Evolutionary conservation across 192 early-diverging fungal genomes (phyloP).

Genomic region (Funneliformis mosseae): DNA sequence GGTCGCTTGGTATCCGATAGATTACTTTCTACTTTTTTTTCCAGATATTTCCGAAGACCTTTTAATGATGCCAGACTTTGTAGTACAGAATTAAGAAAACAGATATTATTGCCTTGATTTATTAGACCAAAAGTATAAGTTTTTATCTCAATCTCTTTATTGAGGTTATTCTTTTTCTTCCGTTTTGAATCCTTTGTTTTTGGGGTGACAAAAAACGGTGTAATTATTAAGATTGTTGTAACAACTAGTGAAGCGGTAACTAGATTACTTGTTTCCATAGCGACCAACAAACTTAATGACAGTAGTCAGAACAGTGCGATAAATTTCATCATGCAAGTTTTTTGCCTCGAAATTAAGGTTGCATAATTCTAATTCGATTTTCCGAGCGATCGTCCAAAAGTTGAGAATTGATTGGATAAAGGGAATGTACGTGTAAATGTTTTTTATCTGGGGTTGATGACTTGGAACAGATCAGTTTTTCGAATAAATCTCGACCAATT

Average conservation of each 20-base stretch:
- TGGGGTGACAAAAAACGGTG: neutral
- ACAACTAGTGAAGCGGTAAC: neutral
- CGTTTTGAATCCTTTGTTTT: neutral
- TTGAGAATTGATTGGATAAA: too few species aligned
- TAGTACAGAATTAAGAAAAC: conserved; percentile 87
- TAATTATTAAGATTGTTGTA: neutral
- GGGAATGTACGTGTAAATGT: too few species aligned
- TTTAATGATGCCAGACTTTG: conserved; percentile 50
- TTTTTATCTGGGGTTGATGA: too few species aligned
- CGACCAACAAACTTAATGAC: neutral
- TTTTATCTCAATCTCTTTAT: conserved; percentile 8
- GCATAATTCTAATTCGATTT: too few species aligned
- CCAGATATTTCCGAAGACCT: conserved; percentile 27
- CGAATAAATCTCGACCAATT: too few species aligned
- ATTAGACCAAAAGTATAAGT: conserved; percentile 64
- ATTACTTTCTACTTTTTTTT: neutral
- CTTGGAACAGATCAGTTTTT: too few species aligned
- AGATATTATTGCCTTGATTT: conserved; percentile 82
- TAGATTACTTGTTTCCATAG: neutral
- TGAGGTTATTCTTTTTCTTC: conserved; percentile 5
- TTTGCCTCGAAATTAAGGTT: too few species aligned
- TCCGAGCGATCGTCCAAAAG: too few species aligned
- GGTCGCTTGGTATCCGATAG: conserved; percentile 21
- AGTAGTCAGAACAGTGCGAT: too few species aligned
- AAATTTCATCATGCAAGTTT: too few species aligned